Base-by-base conservation (phyloP, 2,329 filamentous ascomycete genomes). In the Talaromyces piceae region DNA sequence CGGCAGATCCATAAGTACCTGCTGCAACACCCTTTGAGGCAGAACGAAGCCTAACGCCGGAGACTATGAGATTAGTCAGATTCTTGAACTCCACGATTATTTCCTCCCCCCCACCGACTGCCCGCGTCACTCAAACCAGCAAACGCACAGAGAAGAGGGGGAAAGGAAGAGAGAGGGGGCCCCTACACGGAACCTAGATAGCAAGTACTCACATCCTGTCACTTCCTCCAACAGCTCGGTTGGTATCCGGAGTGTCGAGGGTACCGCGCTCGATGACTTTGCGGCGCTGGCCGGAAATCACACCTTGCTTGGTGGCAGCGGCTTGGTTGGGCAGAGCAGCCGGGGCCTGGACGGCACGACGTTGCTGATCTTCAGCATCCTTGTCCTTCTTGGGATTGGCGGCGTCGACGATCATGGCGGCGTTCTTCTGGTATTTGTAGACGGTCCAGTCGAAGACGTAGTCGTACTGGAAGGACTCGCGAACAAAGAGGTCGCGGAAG, bases 401-500 rank as follows among this genome's bases (percentile, higher is more conserved):
- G 61, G 87, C 87, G 71, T 91, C 86, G 61, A 88, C 88, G 70
- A 95, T 95, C 66, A 90, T 90, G 76, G 94, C 88, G 50, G 91
- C 91, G 64, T 96, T 97, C 85, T 96, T 96, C 82, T 96, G 91
- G 80, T 97, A 96, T 79, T 97, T 97, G 83, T 96, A 97, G 65
- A 97, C 93, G 54, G 93, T 98, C 93, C 93, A 98, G 77, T 98
- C 93, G 66, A 98, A 98, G 63, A 98, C 93, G 64, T 98, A 97
- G 75, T 98, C 93, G 73, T 98, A 97, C 77, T 98, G 93, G 84
- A 97, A 98, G 51, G 91, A 93, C 74, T 97, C 93, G 57, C 93
- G 90, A 61, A 98, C 93, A 67, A 98, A 98, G 54, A 98, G 84
- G 69, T 98, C 93, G 57, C 93, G 91, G 88, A 98, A 98, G 76